Percentiles rank a stretch among this genome's conserved stretches.
phyloP scores from a whole-genome alignment of 495 filamentous ascomycete species.

The Penicillium turbatum region DNA sequence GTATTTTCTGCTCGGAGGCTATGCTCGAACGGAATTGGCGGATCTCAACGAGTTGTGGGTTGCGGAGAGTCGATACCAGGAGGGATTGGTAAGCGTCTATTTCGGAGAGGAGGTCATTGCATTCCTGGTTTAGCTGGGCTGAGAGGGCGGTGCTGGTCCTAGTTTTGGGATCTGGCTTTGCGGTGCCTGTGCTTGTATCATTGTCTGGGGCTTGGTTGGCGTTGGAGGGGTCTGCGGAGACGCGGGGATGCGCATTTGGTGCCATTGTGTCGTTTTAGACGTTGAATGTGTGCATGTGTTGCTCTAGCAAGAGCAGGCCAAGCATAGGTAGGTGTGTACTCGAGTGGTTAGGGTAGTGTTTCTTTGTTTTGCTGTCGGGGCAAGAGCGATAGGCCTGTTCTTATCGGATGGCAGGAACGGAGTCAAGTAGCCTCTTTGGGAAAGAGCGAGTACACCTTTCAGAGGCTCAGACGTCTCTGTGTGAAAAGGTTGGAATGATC shows the following conservation, averaged over 20 bases:
- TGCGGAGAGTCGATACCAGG: slow-evolving; percentile 40
- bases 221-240: not conserved
- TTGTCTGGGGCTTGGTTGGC: not conserved
- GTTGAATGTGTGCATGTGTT: not conserved
- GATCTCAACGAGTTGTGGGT: slow-evolving; percentile 50
- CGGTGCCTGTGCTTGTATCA: not conserved
- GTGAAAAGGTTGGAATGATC: no score
- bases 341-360: not conserved
- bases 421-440: not conserved
- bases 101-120: slow-evolving; percentile 41
- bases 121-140: slow-evolving; percentile 36
- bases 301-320: not conserved
- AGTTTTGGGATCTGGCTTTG: not conserved
- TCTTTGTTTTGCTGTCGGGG: not conserved
- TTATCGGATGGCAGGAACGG: not conserved
- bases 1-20: slow-evolving; percentile 43
- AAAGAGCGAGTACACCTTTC: no score
- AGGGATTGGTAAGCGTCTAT: slow-evolving; percentile 45
- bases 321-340: not conserved
- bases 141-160: slow-evolving; percentile 14
- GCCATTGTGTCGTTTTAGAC: not conserved
- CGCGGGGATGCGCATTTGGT: not conserved
- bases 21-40: slow-evolving; percentile 48
- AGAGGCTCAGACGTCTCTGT: no score
- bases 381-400: not conserved